Base-by-base conservation (phyloP, 176 grass and related monocot species). In the Chrysopogon serrulatus region DNA sequence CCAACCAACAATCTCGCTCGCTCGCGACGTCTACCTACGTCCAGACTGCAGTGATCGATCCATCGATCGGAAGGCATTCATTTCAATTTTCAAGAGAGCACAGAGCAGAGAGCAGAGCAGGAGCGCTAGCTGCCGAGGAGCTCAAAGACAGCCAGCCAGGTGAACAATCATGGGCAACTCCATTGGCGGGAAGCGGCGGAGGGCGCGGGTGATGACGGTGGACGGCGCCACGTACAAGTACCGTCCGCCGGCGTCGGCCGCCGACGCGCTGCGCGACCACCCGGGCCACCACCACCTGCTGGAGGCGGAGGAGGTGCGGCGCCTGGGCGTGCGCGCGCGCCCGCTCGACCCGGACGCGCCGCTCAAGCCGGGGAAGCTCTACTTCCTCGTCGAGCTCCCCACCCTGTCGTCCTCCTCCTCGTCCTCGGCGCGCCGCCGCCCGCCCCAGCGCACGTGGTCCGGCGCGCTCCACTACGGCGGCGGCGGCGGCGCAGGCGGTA, bases 121-220 rank as follows among this genome's bases (percentile, higher is more conserved):
- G 4, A n/a, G 5, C 48, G 47, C 47, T 44, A 44, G 42, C 36
- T 23, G n/a, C n/a, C n/a, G n/a, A n/a, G n/a, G n/a, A n/a, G 53
- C 2, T 26, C 9, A 24, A 1, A 57, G 53, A 3, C 16, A 17
- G 8, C 5, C 19, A 54, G 7, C 6, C 10, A 7, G n/a, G n/a
- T n/a, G n/a, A 2, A 9, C 7, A 31, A 54, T 17, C 56, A 97
- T 97, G 94, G 94, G 94, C 32, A 97, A 97, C 85, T 79, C 85
- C 37, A 81, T 97, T 5, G 90, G 81, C 11, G 73, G 88, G 37
- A 95, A 72, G 86, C 82, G 88, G 71, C 79, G 90, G 49, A 86
- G 69, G 49, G 87, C 84, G 30, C 84, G 89, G 79, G 92, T 97
- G 79, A 97, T 97, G 94, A 97, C 68, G 89, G 79, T 97, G 65